Evolutionary conservation across 805 yeast genomes (phyloP), one percentile per base, ranked within the genome.

Genomic region (Grigorovia jiainica): DNA sequence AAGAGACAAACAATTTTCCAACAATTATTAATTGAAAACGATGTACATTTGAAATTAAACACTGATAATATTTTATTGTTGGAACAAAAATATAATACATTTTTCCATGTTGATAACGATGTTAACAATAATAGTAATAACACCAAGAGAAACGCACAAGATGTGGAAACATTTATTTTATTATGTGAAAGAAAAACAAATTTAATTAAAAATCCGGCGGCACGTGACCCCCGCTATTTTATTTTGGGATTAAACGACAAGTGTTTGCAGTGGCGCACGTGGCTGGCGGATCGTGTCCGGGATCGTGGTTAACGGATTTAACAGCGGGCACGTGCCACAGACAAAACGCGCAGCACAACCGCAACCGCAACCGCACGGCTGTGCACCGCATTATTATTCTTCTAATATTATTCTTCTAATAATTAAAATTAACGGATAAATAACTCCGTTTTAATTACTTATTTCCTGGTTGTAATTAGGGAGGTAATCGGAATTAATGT

Each of bases 1-100:
- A 48, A 53, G 36, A 45, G 63, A 19, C 38, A 20, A 11, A 31
- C 40, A 11, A 29, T 50, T 3, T 60, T 60, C 31, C 19, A 32
- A 10, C 38, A 48, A 8, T 18, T 39, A 31, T 6, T 36, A 10
- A 25, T 4, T 13, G 27, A 36, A 36, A 11, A 36, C n/a, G n/a
- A n/a, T n/a, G n/a, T n/a, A n/a, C n/a, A n/a, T n/a, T n/a, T n/a
- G n/a, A n/a, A n/a, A n/a, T n/a, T n/a, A n/a, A n/a, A n/a, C n/a
- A n/a, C n/a, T n/a, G n/a, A n/a, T n/a, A n/a, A n/a, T n/a, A n/a
- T n/a, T n/a, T n/a, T n/a, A n/a, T n/a, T n/a, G n/a, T n/a, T n/a
- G n/a, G n/a, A n/a, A 24, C 7, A 24, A 13, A 7, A 24, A 3
- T 10, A 10, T 24, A 24, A 13, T 10, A 13, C 27, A 10, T 7